Conservation (phyloP, 2,329 filamentous ascomycete species). For the Pestalotiopsis sp. region DNA sequence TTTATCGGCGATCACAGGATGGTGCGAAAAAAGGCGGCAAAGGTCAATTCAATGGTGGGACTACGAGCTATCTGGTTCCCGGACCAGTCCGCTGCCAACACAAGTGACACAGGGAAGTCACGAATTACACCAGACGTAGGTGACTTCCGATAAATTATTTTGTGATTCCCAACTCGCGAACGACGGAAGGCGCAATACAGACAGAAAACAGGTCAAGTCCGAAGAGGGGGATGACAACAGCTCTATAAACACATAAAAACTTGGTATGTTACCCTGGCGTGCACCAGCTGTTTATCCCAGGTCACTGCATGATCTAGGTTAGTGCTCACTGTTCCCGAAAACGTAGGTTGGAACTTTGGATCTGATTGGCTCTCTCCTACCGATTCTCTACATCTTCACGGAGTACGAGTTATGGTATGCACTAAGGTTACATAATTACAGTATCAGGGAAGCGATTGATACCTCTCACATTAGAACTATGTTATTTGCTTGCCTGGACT, state of each 20-base stretch:
- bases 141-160: background rate
- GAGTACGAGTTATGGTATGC: no score
- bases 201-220: background rate
- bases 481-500: no score
- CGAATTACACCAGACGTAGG: background rate
- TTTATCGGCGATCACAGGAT: background rate
- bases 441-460: no score
- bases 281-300: background rate
- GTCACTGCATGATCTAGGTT: background rate
- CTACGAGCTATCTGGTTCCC: background rate
- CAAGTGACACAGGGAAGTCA: background rate
- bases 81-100: background rate
- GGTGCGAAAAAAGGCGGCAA: background rate
- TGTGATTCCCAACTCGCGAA: background rate
- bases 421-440: no score
- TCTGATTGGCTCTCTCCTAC: background rate
- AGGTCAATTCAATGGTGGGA: background rate
- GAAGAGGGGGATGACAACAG: background rate
- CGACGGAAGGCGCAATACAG: background rate
- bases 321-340: background rate
- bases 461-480: no score
- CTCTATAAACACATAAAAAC: background rate
- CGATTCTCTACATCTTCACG: no score
- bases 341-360: slow-evolving; percentile 3
- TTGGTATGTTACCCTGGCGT: background rate